A percentile compares a stretch with the other conserved stretches of the same genome.
Evolutionary conservation across 306 rosid genomes (phyloP).

Genomic region (Trifolium repens): DNA sequence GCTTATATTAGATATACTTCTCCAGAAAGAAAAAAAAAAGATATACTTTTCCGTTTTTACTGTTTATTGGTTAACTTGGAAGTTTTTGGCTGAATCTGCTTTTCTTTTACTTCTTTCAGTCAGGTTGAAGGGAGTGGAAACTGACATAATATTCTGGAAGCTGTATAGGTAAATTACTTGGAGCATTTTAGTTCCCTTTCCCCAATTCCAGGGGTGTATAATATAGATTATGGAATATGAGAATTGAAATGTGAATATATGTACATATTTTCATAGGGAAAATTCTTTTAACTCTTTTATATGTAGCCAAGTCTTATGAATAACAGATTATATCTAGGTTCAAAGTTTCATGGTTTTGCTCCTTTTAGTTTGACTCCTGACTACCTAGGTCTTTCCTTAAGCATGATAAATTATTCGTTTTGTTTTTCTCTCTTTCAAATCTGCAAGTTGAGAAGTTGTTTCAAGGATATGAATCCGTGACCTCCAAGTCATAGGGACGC

Average conservation of each 20-base stretch:
- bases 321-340: not conserved
- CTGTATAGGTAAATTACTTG: conserved; percentile 12
- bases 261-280: conserved; percentile 37
- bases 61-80: conserved; percentile 7
- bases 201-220: not conserved
- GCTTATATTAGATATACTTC: too few relatives aligned
- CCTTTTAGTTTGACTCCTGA: not conserved
- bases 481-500: not conserved
- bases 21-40: not conserved
- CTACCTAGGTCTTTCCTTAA: not conserved
- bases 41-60: not conserved
- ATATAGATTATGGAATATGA: not conserved
- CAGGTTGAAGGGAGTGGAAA: conserved; percentile 46
- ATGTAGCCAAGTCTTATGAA: not conserved
- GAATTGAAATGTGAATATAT: conserved; percentile 37
- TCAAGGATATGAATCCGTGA: not conserved
- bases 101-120: not conserved
- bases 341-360: too few relatives aligned
- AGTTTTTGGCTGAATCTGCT: not conserved
- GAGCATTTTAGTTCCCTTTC: conserved; percentile 23
- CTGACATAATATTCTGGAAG: conserved; percentile 28
- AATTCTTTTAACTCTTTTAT: not conserved
- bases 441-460: not conserved
- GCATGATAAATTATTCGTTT: not conserved
- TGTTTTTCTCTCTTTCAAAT: not conserved